phyloP scores from a whole-genome alignment of 108 stramenopile species.

The Epipyxis sp. region DNA sequence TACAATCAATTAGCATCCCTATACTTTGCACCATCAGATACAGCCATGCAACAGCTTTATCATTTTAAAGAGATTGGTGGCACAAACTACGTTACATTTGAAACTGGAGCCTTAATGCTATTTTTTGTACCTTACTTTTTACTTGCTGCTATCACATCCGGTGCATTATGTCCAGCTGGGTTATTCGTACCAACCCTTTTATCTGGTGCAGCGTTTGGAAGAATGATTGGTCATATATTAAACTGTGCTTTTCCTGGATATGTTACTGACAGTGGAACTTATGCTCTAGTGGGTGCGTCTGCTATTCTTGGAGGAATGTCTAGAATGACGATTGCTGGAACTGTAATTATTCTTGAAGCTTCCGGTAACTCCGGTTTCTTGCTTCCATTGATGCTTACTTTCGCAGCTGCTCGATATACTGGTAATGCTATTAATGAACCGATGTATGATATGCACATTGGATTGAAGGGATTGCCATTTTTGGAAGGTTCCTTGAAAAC shows the following conservation, averaged over 20 bases:
- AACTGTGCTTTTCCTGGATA: constrained; percentile 27
- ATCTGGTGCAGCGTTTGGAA: constrained; percentile 47
- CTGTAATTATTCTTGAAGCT: constrained; percentile 29
- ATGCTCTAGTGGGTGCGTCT: constrained; percentile 18
- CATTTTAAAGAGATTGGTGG: constrained; percentile 28
- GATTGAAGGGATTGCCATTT: constrained; percentile 48
- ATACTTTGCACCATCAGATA: constrained; percentile 29
- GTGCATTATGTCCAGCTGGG: constrained; percentile 20
- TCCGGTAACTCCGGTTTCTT: constrained; percentile 10
- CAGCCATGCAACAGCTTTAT: constrained; percentile 25
- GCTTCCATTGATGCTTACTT: constrained; percentile 28
- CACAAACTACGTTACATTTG: constrained; percentile 21
- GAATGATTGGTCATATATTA: constrained; percentile 25
- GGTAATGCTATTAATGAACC: constrained; percentile 23
- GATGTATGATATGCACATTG: constrained; percentile 32
- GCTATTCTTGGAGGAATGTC: constrained; percentile 29
- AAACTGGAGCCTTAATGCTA: constrained; percentile 19
- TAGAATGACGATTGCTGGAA: constrained; percentile 29
- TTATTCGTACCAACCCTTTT: constrained; percentile 40
- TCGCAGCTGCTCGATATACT: constrained; percentile 22
- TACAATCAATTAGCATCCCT: constrained; percentile 32
- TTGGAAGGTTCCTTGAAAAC: constrained; percentile 38
- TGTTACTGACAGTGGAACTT: constrained; percentile 20
- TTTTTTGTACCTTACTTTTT: constrained; percentile 28
- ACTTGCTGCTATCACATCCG: not conserved